phyloP scores from a whole-genome alignment of 306 rosid species.

The Cucumis sativus region Cucumber_9930_V3 NC_026655.2:19033501-19034000 shows the following conservation, averaged over 20 bases:
- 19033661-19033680: not conserved
- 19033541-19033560: too few species aligned
- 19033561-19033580: too few species aligned
- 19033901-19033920: not conserved
- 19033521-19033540: too few species aligned
- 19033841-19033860: not conserved
- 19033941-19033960: not conserved
- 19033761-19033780: not conserved
- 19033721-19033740: constrained; percentile 4
- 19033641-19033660: not conserved
- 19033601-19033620: too few species aligned
- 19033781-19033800: not conserved
- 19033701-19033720: not conserved
- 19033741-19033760: not conserved
- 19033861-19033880: not conserved
- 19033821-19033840: not conserved
- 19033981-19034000: not conserved
- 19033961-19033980: too few species aligned
- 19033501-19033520: not conserved
- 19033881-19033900: not conserved
- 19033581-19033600: too few species aligned
- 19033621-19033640: too few species aligned
- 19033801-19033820: not conserved
- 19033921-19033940: not conserved
- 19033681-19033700: not conserved